These are phyloP conservation scores for Crithidia acanthocephali DNA, from an alignment of 208 protist species.

Conservation along the genomic window DNA sequence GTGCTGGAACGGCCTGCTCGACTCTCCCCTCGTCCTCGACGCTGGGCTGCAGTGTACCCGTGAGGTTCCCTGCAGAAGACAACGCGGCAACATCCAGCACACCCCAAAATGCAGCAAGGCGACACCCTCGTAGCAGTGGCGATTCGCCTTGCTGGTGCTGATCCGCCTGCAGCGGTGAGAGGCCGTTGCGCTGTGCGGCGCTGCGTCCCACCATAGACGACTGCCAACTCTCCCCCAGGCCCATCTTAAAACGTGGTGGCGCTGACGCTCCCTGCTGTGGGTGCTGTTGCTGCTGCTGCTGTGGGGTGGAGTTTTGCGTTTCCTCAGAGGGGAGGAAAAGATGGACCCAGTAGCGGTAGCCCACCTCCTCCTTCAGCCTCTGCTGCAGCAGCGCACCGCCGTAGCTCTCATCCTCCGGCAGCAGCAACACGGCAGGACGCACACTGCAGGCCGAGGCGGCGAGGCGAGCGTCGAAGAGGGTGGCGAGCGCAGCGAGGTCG, in stretches of 20 bases:
- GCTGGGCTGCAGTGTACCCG: too few species aligned
- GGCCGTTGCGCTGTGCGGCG: not conserved
- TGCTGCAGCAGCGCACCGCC: constrained; percentile 53
- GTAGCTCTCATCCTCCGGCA: constrained; percentile 77
- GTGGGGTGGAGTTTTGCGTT: not conserved
- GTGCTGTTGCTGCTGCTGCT: not conserved
- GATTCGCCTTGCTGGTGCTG: constrained; percentile 18
- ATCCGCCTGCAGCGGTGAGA: not conserved
- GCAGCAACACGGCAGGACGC: constrained; percentile 62
- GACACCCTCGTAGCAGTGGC: constrained; percentile 31
- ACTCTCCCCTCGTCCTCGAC: too few species aligned
- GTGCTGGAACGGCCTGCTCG: too few species aligned
- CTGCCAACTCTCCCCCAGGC: constrained; percentile 4
- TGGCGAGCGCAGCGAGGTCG: constrained; percentile 53
- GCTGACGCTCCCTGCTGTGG: not conserved
- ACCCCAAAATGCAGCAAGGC: constrained; percentile 29
- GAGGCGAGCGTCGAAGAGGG: constrained; percentile 50
- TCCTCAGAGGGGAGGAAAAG: constrained; percentile 37
- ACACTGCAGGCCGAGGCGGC: constrained; percentile 11
- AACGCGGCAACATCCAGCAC: constrained; percentile 16
- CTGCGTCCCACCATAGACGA: constrained; percentile 5
- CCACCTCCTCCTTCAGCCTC: constrained; percentile 45
- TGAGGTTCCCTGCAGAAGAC: too few species aligned
- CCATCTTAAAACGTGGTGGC: not conserved
- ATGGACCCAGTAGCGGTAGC: constrained; percentile 56